Conservation (phyloP, 257 asterid genomes). For the Ophiorrhiza pumila region DNA sequence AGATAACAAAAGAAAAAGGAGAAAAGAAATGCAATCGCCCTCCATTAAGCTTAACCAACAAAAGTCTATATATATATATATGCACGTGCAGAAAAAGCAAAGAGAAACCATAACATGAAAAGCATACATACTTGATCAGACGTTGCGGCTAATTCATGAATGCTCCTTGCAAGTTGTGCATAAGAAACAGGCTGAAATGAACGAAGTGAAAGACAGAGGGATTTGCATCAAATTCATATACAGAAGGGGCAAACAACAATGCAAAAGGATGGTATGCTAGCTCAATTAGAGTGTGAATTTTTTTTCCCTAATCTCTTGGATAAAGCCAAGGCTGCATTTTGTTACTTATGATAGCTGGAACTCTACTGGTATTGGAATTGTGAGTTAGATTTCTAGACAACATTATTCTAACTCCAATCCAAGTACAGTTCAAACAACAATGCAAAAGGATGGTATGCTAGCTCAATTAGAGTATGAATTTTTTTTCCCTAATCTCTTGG, state of each 20-base stretch:
- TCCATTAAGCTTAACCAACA: neutral
- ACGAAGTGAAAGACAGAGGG: slow-evolving; percentile 5
- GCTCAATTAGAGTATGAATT: neutral
- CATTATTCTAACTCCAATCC: neutral
- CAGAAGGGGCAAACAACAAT: neutral
- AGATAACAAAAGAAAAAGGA: slow-evolving; percentile 24
- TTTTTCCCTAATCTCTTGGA: neutral
- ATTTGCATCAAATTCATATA: slow-evolving; percentile 21
- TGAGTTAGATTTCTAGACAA: neutral
- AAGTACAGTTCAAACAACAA: neutral
- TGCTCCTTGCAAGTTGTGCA: slow-evolving; percentile 99
- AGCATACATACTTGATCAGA: slow-evolving; percentile 77
- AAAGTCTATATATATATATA: slow-evolving; percentile 5
- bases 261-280: neutral
- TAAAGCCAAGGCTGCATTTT: neutral
- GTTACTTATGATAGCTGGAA: neutral
- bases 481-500: too few species aligned
- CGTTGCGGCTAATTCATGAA: slow-evolving; percentile 95
- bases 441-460: neutral
- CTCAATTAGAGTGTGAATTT: neutral
- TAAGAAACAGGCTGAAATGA: slow-evolving; percentile 85
- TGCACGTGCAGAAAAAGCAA: neutral
- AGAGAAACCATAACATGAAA: slow-evolving; percentile 5
- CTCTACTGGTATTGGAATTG: neutral
- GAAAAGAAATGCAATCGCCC: slow-evolving; percentile 4